Percentiles rank a stretch among this genome's conserved stretches.
Conservation (phyloP, 106 monocot species). For the Posidonia australis region DNA sequence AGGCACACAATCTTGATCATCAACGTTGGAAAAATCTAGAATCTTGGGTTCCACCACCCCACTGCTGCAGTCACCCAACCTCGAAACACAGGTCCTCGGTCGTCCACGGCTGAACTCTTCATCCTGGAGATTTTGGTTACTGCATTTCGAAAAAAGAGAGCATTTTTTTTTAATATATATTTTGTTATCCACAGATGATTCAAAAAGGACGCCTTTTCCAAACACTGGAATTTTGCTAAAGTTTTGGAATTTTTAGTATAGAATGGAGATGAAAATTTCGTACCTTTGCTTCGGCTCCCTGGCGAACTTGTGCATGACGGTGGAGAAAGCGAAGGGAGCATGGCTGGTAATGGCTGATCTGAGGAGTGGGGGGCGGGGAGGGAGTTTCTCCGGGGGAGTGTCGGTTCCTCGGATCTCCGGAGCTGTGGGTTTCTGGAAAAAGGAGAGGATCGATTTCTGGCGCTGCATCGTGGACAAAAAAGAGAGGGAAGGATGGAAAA, state of each 20-base stretch:
- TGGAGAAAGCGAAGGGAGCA: slow-evolving; percentile 18
- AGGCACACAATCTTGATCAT: slow-evolving; percentile 12
- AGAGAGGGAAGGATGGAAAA: too few species aligned
- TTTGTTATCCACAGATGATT: too few species aligned
- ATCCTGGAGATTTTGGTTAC: too few species aligned
- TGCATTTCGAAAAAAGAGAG: too few species aligned
- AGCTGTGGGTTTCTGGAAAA: slow-evolving; percentile 37
- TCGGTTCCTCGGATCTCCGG: slow-evolving; percentile 39
- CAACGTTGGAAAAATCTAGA: slow-evolving; percentile 10
- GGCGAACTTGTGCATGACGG: slow-evolving; percentile 57
- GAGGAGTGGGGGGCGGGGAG: neutral
- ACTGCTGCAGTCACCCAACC: neutral
- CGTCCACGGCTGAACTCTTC: neutral
- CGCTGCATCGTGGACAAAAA: slow-evolving; percentile 35
- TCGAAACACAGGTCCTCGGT: slow-evolving; percentile 2
- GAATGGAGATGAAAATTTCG: neutral
- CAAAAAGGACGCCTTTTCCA: too few species aligned
- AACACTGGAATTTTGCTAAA: neutral
- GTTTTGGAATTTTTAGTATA: too few species aligned
- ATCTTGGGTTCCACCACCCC: neutral
- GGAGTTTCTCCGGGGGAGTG: slow-evolving; percentile 58
- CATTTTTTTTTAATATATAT: too few species aligned
- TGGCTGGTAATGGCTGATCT: neutral
- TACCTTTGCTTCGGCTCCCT: slow-evolving; percentile 11
- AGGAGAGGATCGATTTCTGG: slow-evolving; percentile 72